Evolutionary conservation across 345 rosid genomes (phyloP).

Genomic region (Hypericum perforatum): DNA sequence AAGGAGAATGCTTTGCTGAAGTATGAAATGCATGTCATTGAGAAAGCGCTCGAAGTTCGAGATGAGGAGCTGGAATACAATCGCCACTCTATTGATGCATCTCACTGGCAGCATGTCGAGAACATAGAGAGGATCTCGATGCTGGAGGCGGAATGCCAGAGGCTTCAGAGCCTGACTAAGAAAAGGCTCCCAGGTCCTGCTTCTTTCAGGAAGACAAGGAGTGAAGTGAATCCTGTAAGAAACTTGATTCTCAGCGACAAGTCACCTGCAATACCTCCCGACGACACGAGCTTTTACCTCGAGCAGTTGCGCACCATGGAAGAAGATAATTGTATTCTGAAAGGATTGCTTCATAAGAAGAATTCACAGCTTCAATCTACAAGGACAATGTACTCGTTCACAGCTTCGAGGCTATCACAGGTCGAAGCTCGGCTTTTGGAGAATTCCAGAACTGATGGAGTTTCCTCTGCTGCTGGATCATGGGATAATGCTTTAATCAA

Average conservation of each 20-base stretch:
- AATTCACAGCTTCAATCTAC: slow-evolving; percentile 45
- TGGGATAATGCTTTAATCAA: slow-evolving; percentile 51
- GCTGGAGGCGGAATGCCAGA: slow-evolving; percentile 81
- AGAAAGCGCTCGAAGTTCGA: slow-evolving; percentile 68
- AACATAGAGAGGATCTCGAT: slow-evolving; percentile 50
- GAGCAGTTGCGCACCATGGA: slow-evolving; percentile 50
- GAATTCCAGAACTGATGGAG: slow-evolving; percentile 28
- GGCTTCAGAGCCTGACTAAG: slow-evolving; percentile 38
- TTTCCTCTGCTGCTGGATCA: slow-evolving; percentile 44
- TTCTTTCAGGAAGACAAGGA: slow-evolving; percentile 33
- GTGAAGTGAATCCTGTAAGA: slow-evolving; percentile 32
- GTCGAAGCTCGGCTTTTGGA: slow-evolving; percentile 29
- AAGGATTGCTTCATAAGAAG: slow-evolving; percentile 46
- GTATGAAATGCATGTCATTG: slow-evolving; percentile 71
- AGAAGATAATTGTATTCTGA: slow-evolving; percentile 68
- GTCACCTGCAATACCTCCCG: slow-evolving; percentile 29
- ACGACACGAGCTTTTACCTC: slow-evolving; percentile 33
- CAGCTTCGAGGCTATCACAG: slow-evolving; percentile 39
- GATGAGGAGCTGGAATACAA: slow-evolving; percentile 72
- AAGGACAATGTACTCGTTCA: slow-evolving; percentile 37
- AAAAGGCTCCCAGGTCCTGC: slow-evolving; percentile 58
- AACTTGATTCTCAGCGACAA: slow-evolving; percentile 41
- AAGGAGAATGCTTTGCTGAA: slow-evolving; percentile 84
- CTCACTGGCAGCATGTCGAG: slow-evolving; percentile 57
- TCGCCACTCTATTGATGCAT: slow-evolving; percentile 47